A percentile compares a stretch with the other conserved stretches of the same genome.
phyloP scores from a whole-genome alignment of 148 eudicot species.

The Rhododendron simsii region DNA sequence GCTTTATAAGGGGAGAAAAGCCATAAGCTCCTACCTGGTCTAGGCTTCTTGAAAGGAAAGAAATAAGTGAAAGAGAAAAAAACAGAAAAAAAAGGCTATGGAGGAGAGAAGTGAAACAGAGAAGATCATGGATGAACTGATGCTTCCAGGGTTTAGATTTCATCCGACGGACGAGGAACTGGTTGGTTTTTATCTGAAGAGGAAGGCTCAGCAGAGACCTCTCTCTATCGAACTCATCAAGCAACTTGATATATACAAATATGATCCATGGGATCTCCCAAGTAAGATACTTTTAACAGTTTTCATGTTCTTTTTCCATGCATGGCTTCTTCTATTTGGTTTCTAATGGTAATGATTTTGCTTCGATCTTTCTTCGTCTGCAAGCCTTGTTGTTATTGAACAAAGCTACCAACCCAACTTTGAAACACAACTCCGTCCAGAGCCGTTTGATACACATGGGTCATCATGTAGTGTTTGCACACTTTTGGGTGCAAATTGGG shows the following conservation, averaged over 20 bases:
- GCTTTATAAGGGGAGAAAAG: slow-evolving; percentile 1
- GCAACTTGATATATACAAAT: slow-evolving; percentile 83
- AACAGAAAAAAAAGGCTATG: slow-evolving; percentile 14
- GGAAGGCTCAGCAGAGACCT: slow-evolving; percentile 71
- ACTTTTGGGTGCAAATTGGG: neutral
- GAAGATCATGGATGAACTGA: slow-evolving; percentile 46
- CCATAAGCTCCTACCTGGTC: neutral
- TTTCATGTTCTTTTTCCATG: neutral
- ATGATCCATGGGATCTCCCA: slow-evolving; percentile 98
- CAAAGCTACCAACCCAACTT: neutral
- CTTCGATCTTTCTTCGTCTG: neutral
- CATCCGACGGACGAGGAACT: slow-evolving; percentile 94
- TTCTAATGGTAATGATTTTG: neutral
- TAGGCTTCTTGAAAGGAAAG: neutral
- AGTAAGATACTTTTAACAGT: slow-evolving; percentile 36
- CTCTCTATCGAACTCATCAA: slow-evolving; percentile 80
- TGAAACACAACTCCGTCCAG: neutral
- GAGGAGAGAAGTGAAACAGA: slow-evolving; percentile 45
- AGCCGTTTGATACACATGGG: no score
- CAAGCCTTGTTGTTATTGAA: neutral
- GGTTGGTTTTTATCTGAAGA: slow-evolving; percentile 84
- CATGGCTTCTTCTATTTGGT: neutral
- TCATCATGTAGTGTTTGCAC: no score
- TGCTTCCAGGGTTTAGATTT: slow-evolving; percentile 89
- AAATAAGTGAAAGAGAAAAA: neutral